A percentile compares a stretch with the other conserved stretches of the same genome.
Evolutionary conservation across 805 yeast genomes (phyloP).

Genomic region (Ogataea ganodermae): DNA sequence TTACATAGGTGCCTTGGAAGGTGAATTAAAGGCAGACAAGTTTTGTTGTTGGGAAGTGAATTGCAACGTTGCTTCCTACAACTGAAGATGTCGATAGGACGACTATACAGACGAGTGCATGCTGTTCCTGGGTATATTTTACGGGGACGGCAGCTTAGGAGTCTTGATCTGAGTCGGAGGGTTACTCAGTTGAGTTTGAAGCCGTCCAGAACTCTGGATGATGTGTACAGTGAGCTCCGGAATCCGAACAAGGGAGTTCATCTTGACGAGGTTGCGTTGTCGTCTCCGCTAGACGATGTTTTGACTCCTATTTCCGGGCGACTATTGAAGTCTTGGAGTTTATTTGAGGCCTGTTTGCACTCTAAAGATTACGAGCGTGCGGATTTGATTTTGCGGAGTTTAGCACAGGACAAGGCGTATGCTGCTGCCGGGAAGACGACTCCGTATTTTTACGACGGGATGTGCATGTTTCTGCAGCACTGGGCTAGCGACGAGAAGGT

Average conservation of each 20-base stretch:
- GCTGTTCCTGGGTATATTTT: conserved; percentile 1
- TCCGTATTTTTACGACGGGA: conserved; percentile 59
- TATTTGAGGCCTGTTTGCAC: conserved; percentile 75
- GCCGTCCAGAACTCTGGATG: conserved; percentile 15
- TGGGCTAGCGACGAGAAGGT: conserved; percentile 35
- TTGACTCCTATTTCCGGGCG: conserved; percentile 30
- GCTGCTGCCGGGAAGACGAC: conserved; percentile 17
- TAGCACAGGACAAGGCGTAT: conserved; percentile 48
- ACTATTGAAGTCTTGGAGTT: conserved; percentile 51
- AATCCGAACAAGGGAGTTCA: conserved; percentile 1
- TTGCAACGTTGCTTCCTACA: neutral
- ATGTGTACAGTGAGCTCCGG: conserved; percentile 14
- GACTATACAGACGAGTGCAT: conserved; percentile 3
- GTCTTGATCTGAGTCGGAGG: conserved; percentile 10
- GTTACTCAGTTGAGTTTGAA: conserved; percentile 16
- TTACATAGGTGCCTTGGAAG: no score
- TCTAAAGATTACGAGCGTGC: conserved; percentile 71
- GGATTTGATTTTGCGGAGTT: conserved; percentile 60
- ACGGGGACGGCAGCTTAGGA: conserved; percentile 1
- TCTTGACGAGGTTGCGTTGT: conserved; percentile 13
- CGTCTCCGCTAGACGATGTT: conserved; percentile 31
- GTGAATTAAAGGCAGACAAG: no score
- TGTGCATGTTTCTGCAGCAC: conserved; percentile 59
- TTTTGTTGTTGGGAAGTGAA: no score
- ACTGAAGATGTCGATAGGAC: conserved; percentile 5